Conservation (phyloP, 2,329 filamentous ascomycete species). For the Amauroascus niger region DNA sequence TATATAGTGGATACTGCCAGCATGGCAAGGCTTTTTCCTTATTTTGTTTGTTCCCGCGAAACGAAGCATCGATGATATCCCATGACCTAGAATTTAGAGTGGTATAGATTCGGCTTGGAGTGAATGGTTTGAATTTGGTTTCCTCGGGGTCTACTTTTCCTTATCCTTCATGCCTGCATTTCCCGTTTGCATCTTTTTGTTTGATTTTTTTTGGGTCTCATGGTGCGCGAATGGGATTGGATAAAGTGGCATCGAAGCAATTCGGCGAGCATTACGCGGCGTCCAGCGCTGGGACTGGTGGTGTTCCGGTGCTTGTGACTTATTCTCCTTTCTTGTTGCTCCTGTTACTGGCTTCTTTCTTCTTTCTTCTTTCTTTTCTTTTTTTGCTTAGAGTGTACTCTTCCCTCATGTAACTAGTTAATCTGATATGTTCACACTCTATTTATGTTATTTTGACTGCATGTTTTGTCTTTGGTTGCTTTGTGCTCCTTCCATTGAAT, state of each 20-base stretch:
- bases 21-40: conserved; percentile 4
- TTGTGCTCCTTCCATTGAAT: not conserved
- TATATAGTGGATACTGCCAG: not conserved
- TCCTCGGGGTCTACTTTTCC: conserved; percentile 4
- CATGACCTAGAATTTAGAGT: conserved; percentile 16
- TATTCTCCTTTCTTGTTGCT: conserved; percentile 1
- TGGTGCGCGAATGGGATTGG: not conserved
- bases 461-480: not conserved
- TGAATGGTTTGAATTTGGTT: conserved; percentile 12
- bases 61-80: conserved; percentile 14
- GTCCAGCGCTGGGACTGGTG: conserved; percentile 10
- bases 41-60: conserved; percentile 6
- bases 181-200: conserved; percentile 1
- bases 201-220: not conserved
- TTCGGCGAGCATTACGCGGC: conserved; percentile 10
- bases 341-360: not conserved
- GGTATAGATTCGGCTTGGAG: conserved; percentile 11
- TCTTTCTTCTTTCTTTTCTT: not conserved
- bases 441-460: not conserved
- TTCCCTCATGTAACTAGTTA: not conserved
- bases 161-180: not conserved
- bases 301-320: conserved; percentile 5
- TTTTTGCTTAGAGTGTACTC: not conserved
- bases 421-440: not conserved
- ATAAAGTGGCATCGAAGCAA: conserved; percentile 12